Conservation (phyloP, 148 eudicot species). For the Amaranthus cruentus region DNA sequence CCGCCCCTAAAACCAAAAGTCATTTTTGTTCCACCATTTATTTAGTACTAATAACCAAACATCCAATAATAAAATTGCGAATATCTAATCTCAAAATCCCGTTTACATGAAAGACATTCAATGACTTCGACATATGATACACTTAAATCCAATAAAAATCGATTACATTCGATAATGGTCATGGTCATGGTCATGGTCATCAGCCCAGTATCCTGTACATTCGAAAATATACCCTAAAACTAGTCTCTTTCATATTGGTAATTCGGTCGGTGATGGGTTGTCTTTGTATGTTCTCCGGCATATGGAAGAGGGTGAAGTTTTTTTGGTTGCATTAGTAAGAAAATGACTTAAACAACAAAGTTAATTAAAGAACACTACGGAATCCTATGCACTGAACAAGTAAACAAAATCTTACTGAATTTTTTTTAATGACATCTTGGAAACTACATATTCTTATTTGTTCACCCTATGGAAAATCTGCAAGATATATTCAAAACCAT, state of each 20-base stretch:
- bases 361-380: constrained; percentile 4
- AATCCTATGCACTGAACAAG: constrained; percentile 8
- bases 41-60: no score
- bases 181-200: no score
- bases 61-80: no score
- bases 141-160: no score
- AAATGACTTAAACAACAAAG: neutral
- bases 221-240: neutral
- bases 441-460: constrained; percentile 8
- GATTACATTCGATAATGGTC: no score
- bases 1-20: no score
- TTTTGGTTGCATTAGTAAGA: neutral
- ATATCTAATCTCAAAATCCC: no score
- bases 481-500: neutral
- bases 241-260: constrained; percentile 26
- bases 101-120: no score
- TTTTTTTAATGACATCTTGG: neutral
- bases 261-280: constrained; percentile 10
- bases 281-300: constrained; percentile 14
- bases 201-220: no score
- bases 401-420: no score
- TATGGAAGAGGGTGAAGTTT: neutral
- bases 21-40: no score
- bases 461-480: constrained; percentile 2
- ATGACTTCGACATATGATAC: no score